Conservation (phyloP, 148 eudicot genomes). For the Heliamphora exappendiculata region DNA sequence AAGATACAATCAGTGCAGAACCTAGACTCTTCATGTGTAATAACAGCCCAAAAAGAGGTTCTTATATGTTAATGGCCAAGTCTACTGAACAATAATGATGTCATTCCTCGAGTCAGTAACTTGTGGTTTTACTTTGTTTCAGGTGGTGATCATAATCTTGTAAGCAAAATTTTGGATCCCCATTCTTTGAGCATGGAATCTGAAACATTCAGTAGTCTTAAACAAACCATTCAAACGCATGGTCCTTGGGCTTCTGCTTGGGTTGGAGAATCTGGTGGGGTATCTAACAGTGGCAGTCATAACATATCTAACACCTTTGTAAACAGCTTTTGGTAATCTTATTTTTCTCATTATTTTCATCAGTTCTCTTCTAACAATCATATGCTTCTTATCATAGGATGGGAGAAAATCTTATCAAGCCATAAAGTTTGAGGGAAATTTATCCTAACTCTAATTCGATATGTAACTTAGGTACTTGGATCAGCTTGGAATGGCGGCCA, state of each 20-base stretch:
- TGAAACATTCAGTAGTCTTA: constrained; percentile 38
- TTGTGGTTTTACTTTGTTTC: constrained; percentile 14
- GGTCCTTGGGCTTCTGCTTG: constrained; percentile 95
- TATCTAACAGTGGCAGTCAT: neutral
- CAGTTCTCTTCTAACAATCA: neutral
- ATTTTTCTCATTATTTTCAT: neutral
- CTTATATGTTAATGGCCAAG: neutral
- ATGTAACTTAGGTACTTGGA: constrained; percentile 58
- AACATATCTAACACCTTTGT: constrained; percentile 64
- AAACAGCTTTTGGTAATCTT: constrained; percentile 78
- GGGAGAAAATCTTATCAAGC: neutral
- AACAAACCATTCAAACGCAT: constrained; percentile 30
- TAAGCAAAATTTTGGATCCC: constrained; percentile 65
- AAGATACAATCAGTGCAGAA: neutral
- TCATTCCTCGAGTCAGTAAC: neutral
- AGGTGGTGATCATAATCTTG: constrained; percentile 69
- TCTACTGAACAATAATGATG: neutral
- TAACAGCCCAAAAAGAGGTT: neutral
- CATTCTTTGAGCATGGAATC: constrained; percentile 35
- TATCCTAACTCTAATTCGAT: too few species aligned
- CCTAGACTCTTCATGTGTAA: neutral
- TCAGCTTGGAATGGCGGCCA: constrained; percentile 74
- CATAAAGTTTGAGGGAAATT: too few species aligned
- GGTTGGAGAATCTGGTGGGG: constrained; percentile 96
- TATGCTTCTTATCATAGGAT: neutral